Percentiles rank a stretch among this genome's conserved stretches.
These are phyloP conservation scores for Hanseniaspora clermontiae DNA, from an alignment of 805 yeast genomes.

Conservation along the genomic window DNA sequence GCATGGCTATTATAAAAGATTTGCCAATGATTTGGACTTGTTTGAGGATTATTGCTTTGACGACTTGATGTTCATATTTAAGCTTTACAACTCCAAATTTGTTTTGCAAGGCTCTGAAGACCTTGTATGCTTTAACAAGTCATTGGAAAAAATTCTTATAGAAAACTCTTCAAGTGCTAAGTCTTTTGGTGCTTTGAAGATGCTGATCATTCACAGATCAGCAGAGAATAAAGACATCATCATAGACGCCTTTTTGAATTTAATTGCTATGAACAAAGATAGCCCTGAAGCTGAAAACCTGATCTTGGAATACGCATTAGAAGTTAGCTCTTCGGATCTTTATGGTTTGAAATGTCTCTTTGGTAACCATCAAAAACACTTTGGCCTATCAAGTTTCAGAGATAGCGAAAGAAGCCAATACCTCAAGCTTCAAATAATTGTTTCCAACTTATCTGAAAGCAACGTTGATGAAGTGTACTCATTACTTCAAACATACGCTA, in stretches of 20 bases:
- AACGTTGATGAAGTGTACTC: conserved; percentile 42
- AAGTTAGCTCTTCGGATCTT: background rate
- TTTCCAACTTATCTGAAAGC: conserved; percentile 41
- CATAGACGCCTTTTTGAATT: background rate
- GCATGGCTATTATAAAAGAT: conserved; percentile 57
- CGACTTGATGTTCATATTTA: conserved; percentile 45
- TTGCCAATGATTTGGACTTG: conserved; percentile 35
- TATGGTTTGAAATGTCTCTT: conserved; percentile 18
- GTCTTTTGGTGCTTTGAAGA: background rate
- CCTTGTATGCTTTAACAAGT: conserved; percentile 33
- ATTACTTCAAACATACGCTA: conserved; percentile 52
- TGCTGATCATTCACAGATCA: background rate
- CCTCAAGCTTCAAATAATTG: conserved; percentile 49
- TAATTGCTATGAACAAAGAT: background rate
- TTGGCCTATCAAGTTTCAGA: conserved; percentile 50
- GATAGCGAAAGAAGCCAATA: conserved; percentile 29
- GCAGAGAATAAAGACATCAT: background rate
- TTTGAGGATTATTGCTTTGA: conserved; percentile 69
- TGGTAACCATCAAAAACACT: conserved; percentile 32
- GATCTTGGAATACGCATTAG: background rate
- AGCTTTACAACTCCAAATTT: conserved; percentile 52
- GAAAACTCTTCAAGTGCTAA: background rate
- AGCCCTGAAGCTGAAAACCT: background rate
- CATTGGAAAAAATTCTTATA: conserved; percentile 23
- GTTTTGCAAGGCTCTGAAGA: conserved; percentile 36